Evolutionary conservation across 768 basidiomycete genomes (phyloP), one percentile per base, ranked within the genome.

Genomic region (Naganishia vaughanmartiniae): DNA sequence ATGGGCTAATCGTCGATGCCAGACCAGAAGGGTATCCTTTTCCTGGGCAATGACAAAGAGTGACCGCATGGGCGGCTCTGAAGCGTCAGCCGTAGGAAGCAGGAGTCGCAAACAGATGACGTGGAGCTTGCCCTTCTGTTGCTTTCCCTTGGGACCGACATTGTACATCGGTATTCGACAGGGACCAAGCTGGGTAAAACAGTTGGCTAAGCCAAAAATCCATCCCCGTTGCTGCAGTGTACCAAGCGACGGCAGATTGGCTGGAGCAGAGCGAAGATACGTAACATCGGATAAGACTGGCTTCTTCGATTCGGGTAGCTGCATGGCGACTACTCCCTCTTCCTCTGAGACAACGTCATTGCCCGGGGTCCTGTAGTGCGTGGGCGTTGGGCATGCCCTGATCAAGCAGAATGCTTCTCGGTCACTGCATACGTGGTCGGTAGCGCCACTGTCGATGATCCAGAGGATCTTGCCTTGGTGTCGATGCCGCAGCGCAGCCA

Each of bases 1-100:
- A 39, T 73, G 72, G 7, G 36, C 72, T 24, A 73, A 46, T 19
- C 57, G 36, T 17, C 34, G 17, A 36, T 73, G 72, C 70, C 70
- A 67, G 42, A 2, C 42, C 17, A 9, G 42, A 7, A 42, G 15
- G 9, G 15, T 42, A 42, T 42, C 42, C 42, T 24, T 54, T 24
- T 54, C 53, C n/a, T 54, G n/a, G 6, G 53, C n/a, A 4, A 54
- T 10, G 9, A 54, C 11, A 24, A 54, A 30, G 15, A 26, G 28
- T 26, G 55, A 56, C 19, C 55, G 55, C 30, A 33, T 19, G 31
- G 31, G 28, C 6, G 55, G 55, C 55, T 28, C 4, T 33, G 11
- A 15, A 10, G 30, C 54, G 6, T 26, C 26, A 17, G 26, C 12
- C 11, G 54, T 24, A 7, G 54, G 54, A 10, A 33, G 11, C 28